Evolutionary conservation across 108 stramenopile genomes (phyloP), one percentile per base, ranked within the genome.

Genomic region (Cyclotella atomus): DNA sequence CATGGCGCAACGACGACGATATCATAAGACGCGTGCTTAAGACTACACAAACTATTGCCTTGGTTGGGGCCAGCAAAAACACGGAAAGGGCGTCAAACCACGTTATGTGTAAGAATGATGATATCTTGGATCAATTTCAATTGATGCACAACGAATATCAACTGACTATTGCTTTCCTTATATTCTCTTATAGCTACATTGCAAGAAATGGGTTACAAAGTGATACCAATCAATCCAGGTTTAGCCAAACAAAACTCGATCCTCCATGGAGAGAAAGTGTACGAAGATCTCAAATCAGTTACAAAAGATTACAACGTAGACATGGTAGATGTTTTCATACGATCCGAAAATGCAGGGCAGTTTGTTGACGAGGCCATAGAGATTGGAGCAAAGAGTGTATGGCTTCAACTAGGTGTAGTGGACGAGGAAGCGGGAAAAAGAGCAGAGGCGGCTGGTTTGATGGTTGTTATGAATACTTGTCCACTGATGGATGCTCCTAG

Each of bases 281-380:
- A 84, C 71, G 78, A 66, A 0, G 85, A 65, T 77, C 73, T 95
- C 23, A 46, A 77, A 56, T 73, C 82, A 43, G 87, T 90, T 28
- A 65, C 84, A 3, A 68, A 68, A 29, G 79, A 81, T n/a, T 63
- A 61, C 45, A 43, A 34, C 19, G 65, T 95, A 19, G 93, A 95
- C 60, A 92, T 95, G 91, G 93, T 92, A 38, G 91, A 95, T 67
- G 71, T 95, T 14, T 95, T 95, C 71, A 85, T 90, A 1, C 82
- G 83, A 61, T 79, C 88, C 2, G 82, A 81, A 46, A 80, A 83
- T 53, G 90, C 87, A 5, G 90, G 89, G 14, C 68, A 72, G 10
- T 74, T 94, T 66, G 89, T 94, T 10, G 92, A 94, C 54, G 90
- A 94, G 75, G 90, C 90, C 15, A 90, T 94, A 34, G 73, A 44